A percentile compares a stretch with the other conserved stretches of the same genome.
phyloP scores from a whole-genome alignment of 257 asterid genomes.

The Capsicum baccatum region DNA sequence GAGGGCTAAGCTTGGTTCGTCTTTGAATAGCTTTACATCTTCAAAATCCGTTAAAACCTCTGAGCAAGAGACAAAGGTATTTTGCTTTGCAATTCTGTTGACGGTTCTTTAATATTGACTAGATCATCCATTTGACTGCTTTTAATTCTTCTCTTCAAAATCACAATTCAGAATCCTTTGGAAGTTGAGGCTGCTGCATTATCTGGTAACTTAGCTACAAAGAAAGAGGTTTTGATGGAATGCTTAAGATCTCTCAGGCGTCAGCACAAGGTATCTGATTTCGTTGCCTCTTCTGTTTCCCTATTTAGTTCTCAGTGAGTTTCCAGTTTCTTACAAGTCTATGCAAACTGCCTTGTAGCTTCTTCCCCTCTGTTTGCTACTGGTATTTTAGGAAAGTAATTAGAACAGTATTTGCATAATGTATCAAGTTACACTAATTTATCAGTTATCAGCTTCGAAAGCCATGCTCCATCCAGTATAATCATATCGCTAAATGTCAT shows the following conservation, averaged over 20 bases:
- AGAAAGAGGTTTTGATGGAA: constrained; percentile 56
- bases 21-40: constrained; percentile 38
- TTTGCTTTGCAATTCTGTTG: constrained; percentile 24
- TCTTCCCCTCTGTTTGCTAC: background rate
- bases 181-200: constrained; percentile 37
- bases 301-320: constrained; percentile 16
- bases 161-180: constrained; percentile 41
- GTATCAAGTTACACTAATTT: background rate
- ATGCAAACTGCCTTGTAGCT: constrained; percentile 13
- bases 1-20: constrained; percentile 45
- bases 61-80: constrained; percentile 43
- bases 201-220: constrained; percentile 40
- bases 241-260: constrained; percentile 72
- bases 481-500: constrained; percentile 8
- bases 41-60: constrained; percentile 34
- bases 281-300: constrained; percentile 6
- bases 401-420: background rate
- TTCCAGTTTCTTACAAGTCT: constrained; percentile 18
- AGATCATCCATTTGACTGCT: constrained; percentile 1
- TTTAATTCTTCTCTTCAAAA: constrained; percentile 26
- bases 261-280: constrained; percentile 59
- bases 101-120: constrained; percentile 4
- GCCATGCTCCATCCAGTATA: background rate
- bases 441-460: background rate
- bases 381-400: constrained; percentile 5